Evolutionary conservation across 2,329 filamentous ascomycete genomes (phyloP), one percentile per base, ranked within the genome.

Genomic region (Fusarium odoratissimum): DNA sequence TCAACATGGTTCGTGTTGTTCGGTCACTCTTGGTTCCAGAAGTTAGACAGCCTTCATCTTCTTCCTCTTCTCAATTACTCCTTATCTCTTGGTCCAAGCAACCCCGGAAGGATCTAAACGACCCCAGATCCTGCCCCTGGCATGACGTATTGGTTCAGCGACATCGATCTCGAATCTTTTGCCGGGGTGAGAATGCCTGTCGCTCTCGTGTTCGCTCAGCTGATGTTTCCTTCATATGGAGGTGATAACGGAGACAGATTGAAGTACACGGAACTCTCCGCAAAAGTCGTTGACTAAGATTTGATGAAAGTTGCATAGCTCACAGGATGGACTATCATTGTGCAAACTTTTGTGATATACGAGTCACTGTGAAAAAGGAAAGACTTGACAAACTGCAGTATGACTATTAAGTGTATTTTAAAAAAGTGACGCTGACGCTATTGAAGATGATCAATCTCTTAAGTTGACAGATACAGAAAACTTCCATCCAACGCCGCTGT

Each of bases 121-220:
- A 58, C 42, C 51, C 54, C 30, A 62, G 65, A 60, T 72, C 49
- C 44, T 42, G 38, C 40, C 45, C 63, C 57, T 45, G 31, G n/a
- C 56, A 41, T 54, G 38, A 60, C 55, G 41, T 58, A 30, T 69
- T 48, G 59, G 54, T 41, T 60, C 42, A 54, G 42, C 30, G 25
- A 19, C 55, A 54, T 46, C 42, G 60, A 72, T 70, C 69, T 64
- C 37, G 25, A 62, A 63, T 66, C 45, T 52, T 25, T 66, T 69
- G 21, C 70, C 54, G 40, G 41, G 60, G 23, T 57, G 65, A 35
- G 19, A 38, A 59, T 62, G 60, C 66, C 37, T 70, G 57, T 57
- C 59, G 16, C 45, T 46, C 69, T 72, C 70, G 69, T 73, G 70
- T 72, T 72, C 69, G 67, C 51, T 67, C 60, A 67, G 25, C 35